Evolutionary conservation across 345 rosid species (phyloP).

Genomic region (Syzygium oleosum): DNA sequence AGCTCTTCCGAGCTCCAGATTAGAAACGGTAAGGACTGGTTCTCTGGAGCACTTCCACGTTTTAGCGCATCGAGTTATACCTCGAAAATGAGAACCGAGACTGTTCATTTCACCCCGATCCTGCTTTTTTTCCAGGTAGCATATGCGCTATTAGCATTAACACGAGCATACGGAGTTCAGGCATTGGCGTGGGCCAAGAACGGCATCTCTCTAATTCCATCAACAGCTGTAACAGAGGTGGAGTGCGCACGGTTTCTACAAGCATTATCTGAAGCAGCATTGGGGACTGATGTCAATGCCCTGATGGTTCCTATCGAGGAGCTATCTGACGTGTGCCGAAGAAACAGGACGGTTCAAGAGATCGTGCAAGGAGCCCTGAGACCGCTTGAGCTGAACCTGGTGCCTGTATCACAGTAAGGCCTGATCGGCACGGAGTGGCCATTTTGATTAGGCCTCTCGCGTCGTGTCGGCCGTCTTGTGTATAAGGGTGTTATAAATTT

Average conservation of each 20-base stretch:
- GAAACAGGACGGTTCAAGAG: constrained; percentile 89
- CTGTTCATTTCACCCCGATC: neutral
- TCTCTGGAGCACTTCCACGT: neutral
- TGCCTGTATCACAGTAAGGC: constrained; percentile 22
- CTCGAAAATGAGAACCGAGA: neutral
- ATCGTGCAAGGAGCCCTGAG: constrained; percentile 86
- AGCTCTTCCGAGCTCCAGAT: constrained; percentile 92
- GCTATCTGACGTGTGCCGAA: constrained; percentile 85
- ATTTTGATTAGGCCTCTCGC: constrained; percentile 33
- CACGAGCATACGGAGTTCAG: constrained; percentile 51
- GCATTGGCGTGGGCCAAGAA: constrained; percentile 81
- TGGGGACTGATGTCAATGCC: constrained; percentile 58
- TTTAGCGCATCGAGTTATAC: neutral
- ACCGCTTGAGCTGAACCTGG: constrained; percentile 67
- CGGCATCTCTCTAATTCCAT: constrained; percentile 62
- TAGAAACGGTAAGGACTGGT: constrained; percentile 56
- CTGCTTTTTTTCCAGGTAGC: constrained; percentile 40
- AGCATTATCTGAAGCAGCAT: constrained; percentile 66
- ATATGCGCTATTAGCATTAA: constrained; percentile 63
- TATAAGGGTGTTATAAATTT: constrained; percentile 9
- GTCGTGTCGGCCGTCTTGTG: constrained; percentile 4
- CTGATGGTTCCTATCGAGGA: constrained; percentile 69
- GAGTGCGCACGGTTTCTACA: constrained; percentile 64
- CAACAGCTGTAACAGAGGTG: constrained; percentile 61
- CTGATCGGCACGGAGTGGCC: constrained; percentile 15